Conservation (phyloP, 345 rosid species). For the Pugionium cornutum region DNA sequence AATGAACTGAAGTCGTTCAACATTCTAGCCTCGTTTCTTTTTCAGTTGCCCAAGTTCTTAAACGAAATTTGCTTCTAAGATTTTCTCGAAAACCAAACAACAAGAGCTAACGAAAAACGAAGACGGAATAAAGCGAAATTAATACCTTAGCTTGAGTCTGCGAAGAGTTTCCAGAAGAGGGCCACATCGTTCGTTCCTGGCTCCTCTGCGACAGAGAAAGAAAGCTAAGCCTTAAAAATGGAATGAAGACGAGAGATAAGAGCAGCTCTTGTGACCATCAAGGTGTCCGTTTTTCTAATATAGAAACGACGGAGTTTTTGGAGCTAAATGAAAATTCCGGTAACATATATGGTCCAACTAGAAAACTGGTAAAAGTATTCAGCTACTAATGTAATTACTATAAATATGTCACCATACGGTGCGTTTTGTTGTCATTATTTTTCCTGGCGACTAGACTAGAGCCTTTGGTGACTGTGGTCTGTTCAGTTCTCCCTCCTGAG, state of each 20-base stretch:
- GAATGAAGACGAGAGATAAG: slow-evolving; percentile 29
- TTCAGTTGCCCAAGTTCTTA: background rate
- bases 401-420: background rate
- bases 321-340: background rate
- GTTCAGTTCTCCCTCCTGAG: slow-evolving; percentile 21
- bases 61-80: background rate
- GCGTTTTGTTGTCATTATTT: slow-evolving; percentile 14
- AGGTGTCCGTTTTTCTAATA: background rate
- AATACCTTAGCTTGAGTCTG: slow-evolving; percentile 36
- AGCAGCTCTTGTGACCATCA: slow-evolving; percentile 5
- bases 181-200: slow-evolving; percentile 26
- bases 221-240: slow-evolving; percentile 7
- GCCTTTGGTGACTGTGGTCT: background rate
- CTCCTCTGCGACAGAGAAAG: slow-evolving; percentile 15
- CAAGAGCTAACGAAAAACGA: background rate
- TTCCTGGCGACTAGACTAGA: background rate
- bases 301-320: slow-evolving; percentile 19
- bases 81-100: background rate
- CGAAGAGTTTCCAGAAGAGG: slow-evolving; percentile 37
- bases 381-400: slow-evolving; percentile 17
- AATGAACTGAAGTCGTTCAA: too few species aligned
- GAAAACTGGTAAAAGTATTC: background rate
- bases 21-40: too few species aligned
- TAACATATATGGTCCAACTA: slow-evolving; percentile 4
- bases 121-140: background rate